These are phyloP conservation scores for Pseudonitzschia pungens DNA, from an alignment of 108 stramenopile genomes.

Conservation along the genomic window DNA sequence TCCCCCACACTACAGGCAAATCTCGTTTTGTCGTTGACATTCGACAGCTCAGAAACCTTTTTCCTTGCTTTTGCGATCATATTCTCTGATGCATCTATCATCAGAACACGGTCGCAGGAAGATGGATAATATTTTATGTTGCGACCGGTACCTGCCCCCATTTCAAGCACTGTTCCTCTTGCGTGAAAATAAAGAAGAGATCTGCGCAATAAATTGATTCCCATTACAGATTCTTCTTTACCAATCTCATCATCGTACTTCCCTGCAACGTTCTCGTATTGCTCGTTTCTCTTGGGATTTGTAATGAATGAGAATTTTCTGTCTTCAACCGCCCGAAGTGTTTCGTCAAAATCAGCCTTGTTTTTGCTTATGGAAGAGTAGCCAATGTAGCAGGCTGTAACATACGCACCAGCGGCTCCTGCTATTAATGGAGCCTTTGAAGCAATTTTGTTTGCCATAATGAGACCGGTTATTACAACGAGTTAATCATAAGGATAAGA, in stretches of 20 bases:
- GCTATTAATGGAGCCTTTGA: slow-evolving; percentile 19
- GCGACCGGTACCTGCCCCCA: slow-evolving; percentile 87
- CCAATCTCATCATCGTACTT: slow-evolving; percentile 71
- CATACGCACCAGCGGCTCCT: slow-evolving; percentile 30
- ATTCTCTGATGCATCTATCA: slow-evolving; percentile 73
- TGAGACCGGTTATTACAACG: too few relatives aligned
- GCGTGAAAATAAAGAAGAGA: slow-evolving; percentile 76
- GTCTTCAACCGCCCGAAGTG: slow-evolving; percentile 6
- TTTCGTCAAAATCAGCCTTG: slow-evolving; percentile 34
- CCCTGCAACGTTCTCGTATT: slow-evolving; percentile 69
- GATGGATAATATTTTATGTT: slow-evolving; percentile 74
- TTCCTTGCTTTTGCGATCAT: slow-evolving; percentile 74
- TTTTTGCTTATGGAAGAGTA: slow-evolving; percentile 27
- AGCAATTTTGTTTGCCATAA: slow-evolving; percentile 25
- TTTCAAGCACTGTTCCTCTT: slow-evolving; percentile 80
- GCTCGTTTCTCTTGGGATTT: slow-evolving; percentile 58
- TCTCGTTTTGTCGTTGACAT: slow-evolving; percentile 19
- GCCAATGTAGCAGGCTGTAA: slow-evolving; percentile 29
- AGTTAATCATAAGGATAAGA: too few relatives aligned
- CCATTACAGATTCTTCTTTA: slow-evolving; percentile 77
- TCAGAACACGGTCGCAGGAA: slow-evolving; percentile 56
- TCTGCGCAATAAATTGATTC: slow-evolving; percentile 70
- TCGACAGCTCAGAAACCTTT: slow-evolving; percentile 39
- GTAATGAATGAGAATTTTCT: slow-evolving; percentile 40
- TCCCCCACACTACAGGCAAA: slow-evolving; percentile 67